Conservation (phyloP, 192 early-diverging fungal genomes). For the Gamsiella multidivaricata region DNA sequence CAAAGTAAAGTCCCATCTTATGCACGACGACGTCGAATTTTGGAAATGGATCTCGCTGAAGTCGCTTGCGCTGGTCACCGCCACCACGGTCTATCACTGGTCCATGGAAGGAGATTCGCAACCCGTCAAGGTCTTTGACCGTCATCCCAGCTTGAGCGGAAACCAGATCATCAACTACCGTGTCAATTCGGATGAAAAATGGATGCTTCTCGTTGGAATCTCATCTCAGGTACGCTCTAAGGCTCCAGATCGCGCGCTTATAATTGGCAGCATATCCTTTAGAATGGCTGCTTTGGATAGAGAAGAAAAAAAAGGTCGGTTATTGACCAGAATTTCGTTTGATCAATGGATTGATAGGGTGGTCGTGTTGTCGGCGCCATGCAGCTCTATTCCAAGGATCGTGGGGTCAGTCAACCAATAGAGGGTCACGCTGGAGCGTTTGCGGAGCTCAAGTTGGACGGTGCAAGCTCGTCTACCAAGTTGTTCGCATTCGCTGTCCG, state of each 20-base stretch:
- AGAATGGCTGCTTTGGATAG: too few relatives aligned
- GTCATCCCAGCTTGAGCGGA: constrained; percentile 82
- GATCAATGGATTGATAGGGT: constrained; percentile 54
- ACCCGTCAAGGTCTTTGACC: constrained; percentile 94
- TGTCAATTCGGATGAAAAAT: constrained; percentile 90
- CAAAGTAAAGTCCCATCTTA: constrained; percentile 93
- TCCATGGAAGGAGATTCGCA: constrained; percentile 90
- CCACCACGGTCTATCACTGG: constrained; percentile 95
- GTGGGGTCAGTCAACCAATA: constrained; percentile 91
- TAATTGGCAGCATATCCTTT: too few relatives aligned
- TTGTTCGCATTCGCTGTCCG: constrained; percentile 95
- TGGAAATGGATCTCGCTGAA: constrained; percentile 96
- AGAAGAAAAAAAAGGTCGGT: too few relatives aligned
- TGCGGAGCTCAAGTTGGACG: constrained; percentile 83
- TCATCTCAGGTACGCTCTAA: constrained; percentile 74
- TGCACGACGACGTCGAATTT: constrained; percentile 88
- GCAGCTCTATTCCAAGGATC: constrained; percentile 96
- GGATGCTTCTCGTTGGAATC: constrained; percentile 96
- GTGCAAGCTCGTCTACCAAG: constrained; percentile 76
- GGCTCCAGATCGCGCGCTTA: too few relatives aligned
- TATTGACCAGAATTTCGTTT: too few relatives aligned
- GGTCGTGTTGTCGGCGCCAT: constrained; percentile 94
- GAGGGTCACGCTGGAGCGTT: constrained; percentile 98
- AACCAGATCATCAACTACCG: constrained; percentile 98
- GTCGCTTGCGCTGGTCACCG: constrained; percentile 90